Evolutionary conservation across 805 yeast genomes (phyloP).

Genomic region (Yarrowia sp.): DNA sequence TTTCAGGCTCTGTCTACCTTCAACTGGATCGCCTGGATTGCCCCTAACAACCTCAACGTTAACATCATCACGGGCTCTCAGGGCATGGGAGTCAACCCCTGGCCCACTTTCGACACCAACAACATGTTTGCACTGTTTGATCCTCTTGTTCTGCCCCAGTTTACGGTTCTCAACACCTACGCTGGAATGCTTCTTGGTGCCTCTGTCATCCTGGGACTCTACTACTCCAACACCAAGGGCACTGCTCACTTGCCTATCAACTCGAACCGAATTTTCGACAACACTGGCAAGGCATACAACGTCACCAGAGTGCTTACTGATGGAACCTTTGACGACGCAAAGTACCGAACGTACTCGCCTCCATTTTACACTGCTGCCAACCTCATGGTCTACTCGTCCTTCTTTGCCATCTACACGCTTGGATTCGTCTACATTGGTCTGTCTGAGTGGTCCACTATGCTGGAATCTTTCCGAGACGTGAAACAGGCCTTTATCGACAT

Average conservation of each 20-base stretch:
- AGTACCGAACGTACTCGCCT: slow-evolving; percentile 59
- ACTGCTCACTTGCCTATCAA: slow-evolving; percentile 60
- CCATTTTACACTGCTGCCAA: slow-evolving; percentile 60
- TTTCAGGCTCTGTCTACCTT: slow-evolving; percentile 61
- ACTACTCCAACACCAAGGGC: slow-evolving; percentile 55
- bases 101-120: slow-evolving; percentile 47
- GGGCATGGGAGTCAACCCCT: slow-evolving; percentile 49
- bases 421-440: slow-evolving; percentile 44
- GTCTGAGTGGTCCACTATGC: slow-evolving; percentile 27
- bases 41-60: slow-evolving; percentile 51
- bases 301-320: slow-evolving; percentile 43
- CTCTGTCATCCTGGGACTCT: slow-evolving; percentile 48
- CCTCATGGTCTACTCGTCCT: slow-evolving; percentile 49
- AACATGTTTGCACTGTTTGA: slow-evolving; percentile 32
- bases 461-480: slow-evolving; percentile 29
- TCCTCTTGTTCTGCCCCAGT: slow-evolving; percentile 47
- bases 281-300: slow-evolving; percentile 49
- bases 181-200: slow-evolving; percentile 48
- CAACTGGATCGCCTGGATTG: slow-evolving; percentile 61
- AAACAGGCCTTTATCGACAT: slow-evolving; percentile 25
- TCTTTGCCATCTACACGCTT: slow-evolving; percentile 55
- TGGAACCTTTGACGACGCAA: slow-evolving; percentile 42
- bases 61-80: slow-evolving; percentile 66
- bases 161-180: slow-evolving; percentile 37
- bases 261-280: slow-evolving; percentile 51